phyloP scores from a whole-genome alignment of 352 stramenopile species.

The Phytophthora gonapodyides region DNA sequence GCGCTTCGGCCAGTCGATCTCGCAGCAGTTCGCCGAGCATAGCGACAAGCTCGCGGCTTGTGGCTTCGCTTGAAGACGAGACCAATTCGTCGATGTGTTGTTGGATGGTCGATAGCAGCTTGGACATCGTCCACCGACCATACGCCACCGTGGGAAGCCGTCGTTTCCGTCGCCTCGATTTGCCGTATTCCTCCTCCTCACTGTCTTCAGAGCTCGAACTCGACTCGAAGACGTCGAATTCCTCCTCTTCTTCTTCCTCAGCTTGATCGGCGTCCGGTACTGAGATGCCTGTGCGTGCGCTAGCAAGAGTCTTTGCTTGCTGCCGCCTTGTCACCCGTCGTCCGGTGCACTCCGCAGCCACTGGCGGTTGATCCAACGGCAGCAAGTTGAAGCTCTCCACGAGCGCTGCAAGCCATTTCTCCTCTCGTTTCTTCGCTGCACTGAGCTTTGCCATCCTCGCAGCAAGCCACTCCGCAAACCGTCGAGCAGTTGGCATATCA shows the following conservation, averaged over 20 bases:
- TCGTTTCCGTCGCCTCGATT: constrained; percentile 12
- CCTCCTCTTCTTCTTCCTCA: constrained; percentile 4
- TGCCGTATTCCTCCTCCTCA: constrained; percentile 4
- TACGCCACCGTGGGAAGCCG: constrained; percentile 27
- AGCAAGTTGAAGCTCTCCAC: constrained; percentile 55
- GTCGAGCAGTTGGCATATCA: constrained; percentile 57
- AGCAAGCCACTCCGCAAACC: constrained; percentile 71
- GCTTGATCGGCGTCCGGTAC: background rate
- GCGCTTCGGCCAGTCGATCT: constrained; percentile 25
- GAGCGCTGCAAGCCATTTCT: constrained; percentile 57
- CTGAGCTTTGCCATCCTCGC: constrained; percentile 52
- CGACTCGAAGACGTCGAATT: too few relatives aligned
- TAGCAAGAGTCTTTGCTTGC: constrained; percentile 2
- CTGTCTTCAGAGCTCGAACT: too few relatives aligned
- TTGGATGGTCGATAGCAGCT: constrained; percentile 46
- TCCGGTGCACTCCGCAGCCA: constrained; percentile 11
- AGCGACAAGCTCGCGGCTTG: constrained; percentile 29
- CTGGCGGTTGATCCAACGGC: constrained; percentile 25
- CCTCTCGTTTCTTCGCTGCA: constrained; percentile 42
- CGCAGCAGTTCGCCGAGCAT: constrained; percentile 43
- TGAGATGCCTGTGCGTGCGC: background rate
- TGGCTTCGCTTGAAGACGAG: constrained; percentile 17
- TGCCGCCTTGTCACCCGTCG: constrained; percentile 30
- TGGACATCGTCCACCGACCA: constrained; percentile 53
- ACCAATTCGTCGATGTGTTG: constrained; percentile 33